A percentile compares a stretch with the other conserved stretches of the same genome.
These are phyloP conservation scores for Dryas drummondii DNA, from an alignment of 306 rosid genomes.

Conservation along the genomic window DNA sequence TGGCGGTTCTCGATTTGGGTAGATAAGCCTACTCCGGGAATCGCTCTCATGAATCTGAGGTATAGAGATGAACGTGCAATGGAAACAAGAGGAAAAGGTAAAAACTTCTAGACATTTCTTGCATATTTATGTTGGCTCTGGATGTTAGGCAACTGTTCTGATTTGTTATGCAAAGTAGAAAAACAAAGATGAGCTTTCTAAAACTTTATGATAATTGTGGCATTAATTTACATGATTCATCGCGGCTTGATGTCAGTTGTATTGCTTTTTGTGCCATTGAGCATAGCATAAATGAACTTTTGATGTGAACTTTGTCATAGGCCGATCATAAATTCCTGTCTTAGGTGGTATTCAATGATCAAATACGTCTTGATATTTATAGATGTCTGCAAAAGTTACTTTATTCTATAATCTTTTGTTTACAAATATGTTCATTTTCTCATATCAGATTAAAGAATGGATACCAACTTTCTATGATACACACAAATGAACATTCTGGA, in stretches of 20 bases:
- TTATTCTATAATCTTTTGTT: neutral
- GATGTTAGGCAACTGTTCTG: neutral
- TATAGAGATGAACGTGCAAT: constrained; percentile 87
- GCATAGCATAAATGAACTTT: neutral
- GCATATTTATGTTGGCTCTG: constrained; percentile 9
- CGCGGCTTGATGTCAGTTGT: neutral
- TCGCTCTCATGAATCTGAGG: constrained; percentile 92
- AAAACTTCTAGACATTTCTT: constrained; percentile 27
- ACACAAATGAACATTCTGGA: neutral
- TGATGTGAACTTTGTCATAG: neutral
- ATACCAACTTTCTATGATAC: neutral
- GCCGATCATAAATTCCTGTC: neutral
- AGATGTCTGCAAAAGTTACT: neutral
- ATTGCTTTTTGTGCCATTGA: neutral
- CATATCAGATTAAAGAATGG: neutral
- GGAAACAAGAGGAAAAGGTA: constrained; percentile 79
- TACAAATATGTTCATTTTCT: neutral
- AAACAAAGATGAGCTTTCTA: neutral
- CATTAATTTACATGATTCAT: neutral
- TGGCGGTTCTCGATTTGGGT: constrained; percentile 99
- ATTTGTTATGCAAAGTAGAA: neutral
- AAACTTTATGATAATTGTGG: neutral
- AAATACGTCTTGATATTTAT: neutral
- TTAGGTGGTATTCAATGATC: neutral
- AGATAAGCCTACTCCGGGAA: constrained; percentile 98